These are phyloP conservation scores for Cutaneotrichosporon sp. DNA, from an alignment of 1,284 basidiomycete species.

Conservation along the genomic window DNA sequence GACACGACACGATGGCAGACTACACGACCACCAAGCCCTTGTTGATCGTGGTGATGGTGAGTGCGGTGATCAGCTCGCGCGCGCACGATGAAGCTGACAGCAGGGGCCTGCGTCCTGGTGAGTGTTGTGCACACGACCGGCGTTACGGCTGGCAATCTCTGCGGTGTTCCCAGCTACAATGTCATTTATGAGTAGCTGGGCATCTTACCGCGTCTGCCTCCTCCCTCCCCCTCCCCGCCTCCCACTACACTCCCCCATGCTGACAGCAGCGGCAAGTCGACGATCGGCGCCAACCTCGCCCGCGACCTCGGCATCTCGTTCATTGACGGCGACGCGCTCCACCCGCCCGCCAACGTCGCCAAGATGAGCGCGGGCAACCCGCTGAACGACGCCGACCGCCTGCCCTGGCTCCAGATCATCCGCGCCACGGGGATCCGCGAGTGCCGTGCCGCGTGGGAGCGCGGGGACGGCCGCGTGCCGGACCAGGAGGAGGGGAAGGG, in stretches of 20 bases:
- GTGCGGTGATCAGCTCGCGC: slow-evolving; percentile 11
- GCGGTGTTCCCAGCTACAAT: too few species aligned
- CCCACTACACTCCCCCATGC: background rate
- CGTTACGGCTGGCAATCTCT: too few species aligned
- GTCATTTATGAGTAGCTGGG: too few species aligned
- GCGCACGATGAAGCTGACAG: slow-evolving; percentile 3
- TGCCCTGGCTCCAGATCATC: slow-evolving; percentile 80
- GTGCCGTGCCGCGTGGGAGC: slow-evolving; percentile 55
- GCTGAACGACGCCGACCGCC: slow-evolving; percentile 76
- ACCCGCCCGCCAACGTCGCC: slow-evolving; percentile 75
- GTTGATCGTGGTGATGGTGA: slow-evolving; percentile 53
- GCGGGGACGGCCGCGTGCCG: slow-evolving; percentile 26
- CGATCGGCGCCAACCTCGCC: slow-evolving; percentile 70
- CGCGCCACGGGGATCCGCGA: slow-evolving; percentile 61
- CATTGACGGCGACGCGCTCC: slow-evolving; percentile 87
- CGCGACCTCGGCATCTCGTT: slow-evolving; percentile 67
- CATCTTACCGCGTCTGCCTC: background rate
- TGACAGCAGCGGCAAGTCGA: slow-evolving; percentile 73
- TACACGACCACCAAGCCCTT: slow-evolving; percentile 37
- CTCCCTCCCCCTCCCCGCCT: background rate
- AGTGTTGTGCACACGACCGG: slow-evolving; percentile 9
- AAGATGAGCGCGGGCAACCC: slow-evolving; percentile 86
- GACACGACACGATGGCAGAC: slow-evolving; percentile 4
- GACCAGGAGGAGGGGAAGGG: slow-evolving; percentile 25
- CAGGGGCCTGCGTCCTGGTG: slow-evolving; percentile 49